Percentiles rank a stretch among this genome's conserved stretches.
phyloP scores from a whole-genome alignment of 495 filamentous ascomycete genomes.

The Penicillium diatomitis region DNA sequence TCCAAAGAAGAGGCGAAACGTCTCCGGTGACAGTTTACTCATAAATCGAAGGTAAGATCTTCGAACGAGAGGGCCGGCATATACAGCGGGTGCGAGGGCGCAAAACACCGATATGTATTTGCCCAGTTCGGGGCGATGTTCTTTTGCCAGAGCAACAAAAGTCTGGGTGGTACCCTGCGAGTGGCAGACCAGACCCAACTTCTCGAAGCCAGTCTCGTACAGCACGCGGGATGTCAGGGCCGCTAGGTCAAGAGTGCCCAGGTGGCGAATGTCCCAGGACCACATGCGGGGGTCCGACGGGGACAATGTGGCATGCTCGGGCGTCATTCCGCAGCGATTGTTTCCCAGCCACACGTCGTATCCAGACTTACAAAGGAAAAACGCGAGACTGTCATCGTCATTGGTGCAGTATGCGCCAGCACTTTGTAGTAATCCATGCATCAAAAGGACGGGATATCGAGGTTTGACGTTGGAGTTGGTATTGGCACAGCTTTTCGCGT shows the following conservation, averaged over 20 bases:
- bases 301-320: slow-evolving; percentile 61
- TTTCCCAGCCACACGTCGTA: slow-evolving; percentile 97
- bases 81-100: slow-evolving; percentile 83
- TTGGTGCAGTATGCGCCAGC: slow-evolving; percentile 84
- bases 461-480: slow-evolving; percentile 26
- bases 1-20: slow-evolving; percentile 80
- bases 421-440: slow-evolving; percentile 83
- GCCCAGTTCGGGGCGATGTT: slow-evolving; percentile 84
- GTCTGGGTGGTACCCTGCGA: slow-evolving; percentile 90
- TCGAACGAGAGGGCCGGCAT: slow-evolving; percentile 78
- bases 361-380: slow-evolving; percentile 85
- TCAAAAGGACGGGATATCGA: slow-evolving; percentile 80
- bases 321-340: slow-evolving; percentile 80
- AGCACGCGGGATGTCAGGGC: slow-evolving; percentile 80
- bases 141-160: slow-evolving; percentile 81
- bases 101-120: slow-evolving; percentile 84
- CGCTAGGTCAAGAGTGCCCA: slow-evolving; percentile 86
- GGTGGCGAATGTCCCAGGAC: slow-evolving; percentile 93
- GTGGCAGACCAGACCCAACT: slow-evolving; percentile 76
- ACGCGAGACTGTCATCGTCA: slow-evolving; percentile 84
- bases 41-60: slow-evolving; percentile 93
- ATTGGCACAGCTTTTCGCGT: slow-evolving; percentile 3
- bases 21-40: slow-evolving; percentile 60
- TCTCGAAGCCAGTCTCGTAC: slow-evolving; percentile 72
- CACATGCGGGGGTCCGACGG: slow-evolving; percentile 86